A percentile compares a stretch with the other conserved stretches of the same genome.
Evolutionary conservation across 2,329 filamentous ascomycete genomes (phyloP).

Genomic region (Aspergillus niger): DNA sequence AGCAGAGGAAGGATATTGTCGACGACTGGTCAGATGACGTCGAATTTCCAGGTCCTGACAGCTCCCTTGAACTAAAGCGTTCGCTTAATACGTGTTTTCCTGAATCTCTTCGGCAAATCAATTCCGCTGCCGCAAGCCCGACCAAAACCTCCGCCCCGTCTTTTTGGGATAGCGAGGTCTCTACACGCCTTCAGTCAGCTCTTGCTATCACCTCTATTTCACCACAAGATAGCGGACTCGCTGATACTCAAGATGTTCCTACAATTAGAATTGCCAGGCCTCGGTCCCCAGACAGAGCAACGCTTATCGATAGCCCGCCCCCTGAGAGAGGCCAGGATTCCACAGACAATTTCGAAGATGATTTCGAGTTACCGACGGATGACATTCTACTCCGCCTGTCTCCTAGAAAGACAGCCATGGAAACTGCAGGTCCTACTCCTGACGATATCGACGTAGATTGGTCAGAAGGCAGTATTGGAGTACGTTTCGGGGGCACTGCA

Average conservation of each 20-base stretch:
- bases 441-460: constrained; percentile 84
- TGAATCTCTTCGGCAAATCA: constrained; percentile 68
- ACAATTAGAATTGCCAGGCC: constrained; percentile 70
- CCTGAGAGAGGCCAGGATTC: constrained; percentile 44
- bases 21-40: constrained; percentile 83
- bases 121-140: constrained; percentile 47
- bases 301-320: constrained; percentile 56
- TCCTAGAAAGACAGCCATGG: constrained; percentile 60
- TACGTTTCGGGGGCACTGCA: constrained; percentile 82
- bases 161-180: constrained; percentile 40
- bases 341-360: constrained; percentile 71
- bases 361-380: constrained; percentile 70
- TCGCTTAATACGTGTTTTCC: constrained; percentile 65
- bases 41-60: constrained; percentile 63
- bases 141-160: constrained; percentile 35
- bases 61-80: constrained; percentile 64
- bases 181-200: constrained; percentile 56
- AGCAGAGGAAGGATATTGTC: constrained; percentile 70
- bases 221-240: constrained; percentile 62
- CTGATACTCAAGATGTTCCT: constrained; percentile 63
- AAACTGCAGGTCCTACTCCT: constrained; percentile 60
- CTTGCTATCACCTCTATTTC: constrained; percentile 63
- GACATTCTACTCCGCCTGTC: constrained; percentile 65
- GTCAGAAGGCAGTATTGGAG: constrained; percentile 90
- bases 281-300: constrained; percentile 54